Conservation (phyloP, 116 monocot species). For the Iris pallida region DNA sequence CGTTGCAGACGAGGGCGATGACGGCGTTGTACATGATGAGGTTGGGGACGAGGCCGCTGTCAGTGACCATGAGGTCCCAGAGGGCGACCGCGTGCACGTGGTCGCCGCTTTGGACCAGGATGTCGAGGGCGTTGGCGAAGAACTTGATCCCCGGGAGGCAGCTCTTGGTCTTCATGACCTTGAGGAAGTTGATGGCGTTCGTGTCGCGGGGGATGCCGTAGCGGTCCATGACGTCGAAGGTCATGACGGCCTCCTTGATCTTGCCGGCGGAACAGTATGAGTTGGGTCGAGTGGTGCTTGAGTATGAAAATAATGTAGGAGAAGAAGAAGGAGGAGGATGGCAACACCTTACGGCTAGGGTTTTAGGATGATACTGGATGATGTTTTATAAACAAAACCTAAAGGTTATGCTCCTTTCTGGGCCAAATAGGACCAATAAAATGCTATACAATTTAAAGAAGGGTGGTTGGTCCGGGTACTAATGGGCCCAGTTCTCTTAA, state of each 20-base stretch:
- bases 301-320: too few species aligned
- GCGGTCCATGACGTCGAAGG: slow-evolving; percentile 87
- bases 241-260: slow-evolving; percentile 68
- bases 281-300: too few species aligned
- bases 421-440: too few species aligned
- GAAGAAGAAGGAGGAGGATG: too few species aligned
- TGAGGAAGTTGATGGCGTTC: slow-evolving; percentile 71
- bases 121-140: slow-evolving; percentile 52
- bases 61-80: slow-evolving; percentile 64
- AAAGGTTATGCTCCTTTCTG: too few species aligned
- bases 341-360: too few species aligned
- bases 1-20: slow-evolving; percentile 41
- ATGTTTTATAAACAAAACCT: too few species aligned
- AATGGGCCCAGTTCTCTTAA: too few species aligned
- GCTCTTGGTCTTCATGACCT: slow-evolving; percentile 64
- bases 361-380: too few species aligned
- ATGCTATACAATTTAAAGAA: too few species aligned
- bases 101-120: slow-evolving; percentile 37
- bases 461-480: too few species aligned
- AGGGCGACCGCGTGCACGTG: slow-evolving; percentile 29
- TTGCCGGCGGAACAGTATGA: slow-evolving; percentile 57
- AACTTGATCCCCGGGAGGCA: slow-evolving; percentile 76
- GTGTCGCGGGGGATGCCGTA: slow-evolving; percentile 53
- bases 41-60: slow-evolving; percentile 49
- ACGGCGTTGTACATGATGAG: slow-evolving; percentile 51